Conservation (phyloP, 1,139 yeast genomes). For the Petasospora rhodanensis region DNA sequence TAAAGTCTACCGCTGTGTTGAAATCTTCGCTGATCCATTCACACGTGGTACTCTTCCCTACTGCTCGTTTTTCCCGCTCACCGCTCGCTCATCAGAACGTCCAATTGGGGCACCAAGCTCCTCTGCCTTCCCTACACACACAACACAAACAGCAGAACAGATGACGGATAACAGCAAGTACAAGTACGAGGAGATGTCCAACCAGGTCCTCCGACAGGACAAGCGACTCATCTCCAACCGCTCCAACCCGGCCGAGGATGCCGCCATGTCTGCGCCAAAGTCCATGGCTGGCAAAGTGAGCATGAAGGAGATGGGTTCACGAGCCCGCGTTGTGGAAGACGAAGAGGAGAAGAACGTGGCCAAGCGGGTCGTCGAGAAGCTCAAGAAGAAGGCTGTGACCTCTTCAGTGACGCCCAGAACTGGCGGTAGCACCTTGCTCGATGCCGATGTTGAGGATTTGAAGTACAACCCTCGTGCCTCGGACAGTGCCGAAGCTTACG, state of each 20-base stretch:
- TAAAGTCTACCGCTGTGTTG: too few relatives aligned
- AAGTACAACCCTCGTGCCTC: conserved; percentile 50
- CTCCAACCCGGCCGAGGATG: conserved; percentile 38
- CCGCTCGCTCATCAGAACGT: not conserved
- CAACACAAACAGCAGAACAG: conserved; percentile 1
- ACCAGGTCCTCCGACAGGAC: conserved; percentile 63
- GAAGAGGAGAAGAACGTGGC: conserved; percentile 22
- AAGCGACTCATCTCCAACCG: conserved; percentile 39
- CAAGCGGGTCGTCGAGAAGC: conserved; percentile 21
- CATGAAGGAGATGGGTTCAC: conserved; percentile 65
- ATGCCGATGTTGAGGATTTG: conserved; percentile 35
- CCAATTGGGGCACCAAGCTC: too few relatives aligned
- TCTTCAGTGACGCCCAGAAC: conserved; percentile 3
- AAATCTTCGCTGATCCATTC: too few relatives aligned
- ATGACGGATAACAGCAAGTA: conserved; percentile 29
- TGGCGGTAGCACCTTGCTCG: conserved; percentile 29
- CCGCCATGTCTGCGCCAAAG: conserved; percentile 56
- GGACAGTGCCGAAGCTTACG: conserved; percentile 41
- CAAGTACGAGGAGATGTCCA: conserved; percentile 68
- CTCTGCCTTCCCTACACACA: too few relatives aligned
- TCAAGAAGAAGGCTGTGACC: conserved; percentile 13
- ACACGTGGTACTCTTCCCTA: too few relatives aligned
- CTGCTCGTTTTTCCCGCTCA: too few relatives aligned
- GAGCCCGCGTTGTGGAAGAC: conserved; percentile 26
- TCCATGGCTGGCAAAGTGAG: conserved; percentile 66